Evolutionary conservation across 352 stramenopile genomes (phyloP), one percentile per base, ranked within the genome.

Genomic region (Phytophthora vignae): DNA sequence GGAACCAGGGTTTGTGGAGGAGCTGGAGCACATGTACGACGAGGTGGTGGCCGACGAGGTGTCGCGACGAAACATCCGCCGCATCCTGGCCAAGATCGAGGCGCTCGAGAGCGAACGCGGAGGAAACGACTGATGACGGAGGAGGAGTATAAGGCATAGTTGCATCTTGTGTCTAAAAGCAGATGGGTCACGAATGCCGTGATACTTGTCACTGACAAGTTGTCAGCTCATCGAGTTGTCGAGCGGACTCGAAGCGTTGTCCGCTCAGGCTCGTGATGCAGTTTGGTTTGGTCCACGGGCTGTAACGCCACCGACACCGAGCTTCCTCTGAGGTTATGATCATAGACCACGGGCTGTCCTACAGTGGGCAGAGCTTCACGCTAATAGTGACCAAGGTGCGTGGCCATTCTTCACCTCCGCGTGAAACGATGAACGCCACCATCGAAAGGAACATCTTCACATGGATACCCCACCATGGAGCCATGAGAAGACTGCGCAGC

Each of bases 61-160:
- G 0, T 88, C 85, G 3, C 79, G 82, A 63, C 86, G 82, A 52
- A 94, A 94, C 46, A 93, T 93, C 55, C 78, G 82, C 4, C 81
- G 87, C 11, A 90, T 93, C 59, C 21, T 92, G 8, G 66, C 72
- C 2, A 94, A 93, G 53, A 78, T 90, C 19, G 84, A 93, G 19
- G 63, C 57, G 1, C 55, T 86, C 27, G 52, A 64, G 48, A 59
- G 31, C 12, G 64, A 59, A 7, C 27, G 4, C 10, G 15, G 15
- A 6, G 44, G n/a, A n/a, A n/a, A 57, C 17, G 21, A 56, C 44
- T 21, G n/a, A n/a, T n/a, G n/a, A n/a, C n/a, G n/a, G 19, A 40
- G 27, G 27, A 29, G 3, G 27, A 29, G 27, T 4, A 6, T 7
- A 6, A 31, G 7, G 2, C 27, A 31, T 31, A 31, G 27, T 31